phyloP scores from a whole-genome alignment of 495 filamentous ascomycete species.

The Darksidea phi region DNA sequence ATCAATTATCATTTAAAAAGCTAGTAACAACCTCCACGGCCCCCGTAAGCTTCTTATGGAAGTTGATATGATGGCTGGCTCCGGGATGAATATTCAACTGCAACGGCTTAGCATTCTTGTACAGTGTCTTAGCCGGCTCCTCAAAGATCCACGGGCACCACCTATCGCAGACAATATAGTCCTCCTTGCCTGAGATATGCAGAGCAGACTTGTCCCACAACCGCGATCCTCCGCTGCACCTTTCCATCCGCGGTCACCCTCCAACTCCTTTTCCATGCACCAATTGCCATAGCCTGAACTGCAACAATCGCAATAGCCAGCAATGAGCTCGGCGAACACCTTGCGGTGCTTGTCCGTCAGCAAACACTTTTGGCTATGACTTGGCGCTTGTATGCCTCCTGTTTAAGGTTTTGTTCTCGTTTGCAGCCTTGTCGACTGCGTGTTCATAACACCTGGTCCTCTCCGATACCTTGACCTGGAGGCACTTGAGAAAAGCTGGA shows the following conservation, averaged over 20 bases:
- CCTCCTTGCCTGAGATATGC: constrained; percentile 40
- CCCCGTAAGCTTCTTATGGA: constrained; percentile 37
- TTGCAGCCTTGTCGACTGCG: not conserved
- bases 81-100: constrained; percentile 27
- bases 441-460: not conserved
- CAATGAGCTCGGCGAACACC: constrained; percentile 5
- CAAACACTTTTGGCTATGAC: constrained; percentile 1
- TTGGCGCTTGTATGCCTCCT: constrained; percentile 13
- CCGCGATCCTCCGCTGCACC: constrained; percentile 6
- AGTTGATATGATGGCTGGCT: constrained; percentile 33
- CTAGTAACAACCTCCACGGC: constrained; percentile 40
- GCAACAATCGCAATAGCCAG: not conserved
- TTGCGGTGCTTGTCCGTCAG: constrained; percentile 2
- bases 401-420: constrained; percentile 9
- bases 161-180: constrained; percentile 43
- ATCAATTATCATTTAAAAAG: constrained; percentile 31
- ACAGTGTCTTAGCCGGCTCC: constrained; percentile 12
- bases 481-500: not conserved
- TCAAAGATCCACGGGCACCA: constrained; percentile 29
- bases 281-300: constrained; percentile 1
- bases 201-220: constrained; percentile 22
- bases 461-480: constrained; percentile 2
- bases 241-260: not conserved
- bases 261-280: not conserved
- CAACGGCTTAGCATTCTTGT: constrained; percentile 36